Conservation (phyloP, 805 yeast genomes). For the Barnettozyma pratensis region DNA sequence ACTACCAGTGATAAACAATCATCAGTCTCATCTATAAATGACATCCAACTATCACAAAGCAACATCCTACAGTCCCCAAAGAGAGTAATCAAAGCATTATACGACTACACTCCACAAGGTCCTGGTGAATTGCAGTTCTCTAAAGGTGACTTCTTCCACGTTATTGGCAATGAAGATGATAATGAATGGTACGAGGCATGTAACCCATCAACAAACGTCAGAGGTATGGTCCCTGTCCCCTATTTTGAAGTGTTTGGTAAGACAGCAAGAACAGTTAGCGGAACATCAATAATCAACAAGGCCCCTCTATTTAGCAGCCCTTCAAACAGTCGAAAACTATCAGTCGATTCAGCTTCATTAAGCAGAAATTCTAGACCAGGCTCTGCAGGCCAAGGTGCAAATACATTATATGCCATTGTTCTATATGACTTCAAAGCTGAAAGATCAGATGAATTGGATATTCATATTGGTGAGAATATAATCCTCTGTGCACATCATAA, state of each 20-base stretch:
- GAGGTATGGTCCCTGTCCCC: conserved; percentile 84
- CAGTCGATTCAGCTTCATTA: not conserved
- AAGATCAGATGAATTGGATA: conserved; percentile 76
- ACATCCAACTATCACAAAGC: conserved; percentile 18
- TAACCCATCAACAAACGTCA: conserved; percentile 71
- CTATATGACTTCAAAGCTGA: conserved; percentile 81
- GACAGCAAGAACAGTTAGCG: conserved; percentile 25
- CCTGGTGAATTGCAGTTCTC: conserved; percentile 74
- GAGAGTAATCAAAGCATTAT: conserved; percentile 78
- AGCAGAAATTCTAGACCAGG: conserved; percentile 3
- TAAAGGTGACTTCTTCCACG: conserved; percentile 88
- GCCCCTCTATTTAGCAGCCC: not conserved
- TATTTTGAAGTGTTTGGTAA: conserved; percentile 77
- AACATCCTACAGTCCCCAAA: conserved; percentile 51
- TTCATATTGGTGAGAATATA: conserved; percentile 79
- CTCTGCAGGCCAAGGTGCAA: conserved; percentile 1
- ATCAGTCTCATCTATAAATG: conserved; percentile 21
- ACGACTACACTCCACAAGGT: conserved; percentile 71
- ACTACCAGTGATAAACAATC: conserved; percentile 12
- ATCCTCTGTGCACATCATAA: conserved; percentile 95
- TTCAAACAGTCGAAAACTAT: conserved; percentile 4
- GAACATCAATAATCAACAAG: not conserved
- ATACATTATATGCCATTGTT: conserved; percentile 75
- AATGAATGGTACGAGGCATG: conserved; percentile 78
- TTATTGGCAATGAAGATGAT: conserved; percentile 55